Percentiles rank a stretch among this genome's conserved stretches.
Evolutionary conservation across 1,139 yeast species (phyloP).

Genomic region (Geotrichum aggregatum): DNA sequence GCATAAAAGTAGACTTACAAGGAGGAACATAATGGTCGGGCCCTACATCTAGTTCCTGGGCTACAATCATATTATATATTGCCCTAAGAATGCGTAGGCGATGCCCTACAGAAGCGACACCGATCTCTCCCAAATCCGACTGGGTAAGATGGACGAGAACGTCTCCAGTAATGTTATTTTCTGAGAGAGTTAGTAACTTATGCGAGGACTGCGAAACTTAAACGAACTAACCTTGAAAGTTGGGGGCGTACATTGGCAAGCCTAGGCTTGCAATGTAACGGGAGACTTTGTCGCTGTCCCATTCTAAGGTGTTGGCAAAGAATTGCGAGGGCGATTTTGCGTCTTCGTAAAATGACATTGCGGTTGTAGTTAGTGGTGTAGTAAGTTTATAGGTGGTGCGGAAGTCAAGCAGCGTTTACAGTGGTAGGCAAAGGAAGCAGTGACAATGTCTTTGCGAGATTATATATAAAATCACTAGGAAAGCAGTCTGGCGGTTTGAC

Average conservation of each 20-base stretch:
- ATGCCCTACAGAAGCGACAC: constrained; percentile 42
- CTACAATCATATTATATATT: constrained; percentile 35
- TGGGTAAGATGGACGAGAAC: constrained; percentile 41
- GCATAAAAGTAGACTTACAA: constrained; percentile 14
- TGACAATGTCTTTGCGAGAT: too few relatives aligned
- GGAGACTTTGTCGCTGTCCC: constrained; percentile 33
- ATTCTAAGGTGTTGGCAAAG: constrained; percentile 25
- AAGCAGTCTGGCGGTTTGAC: too few relatives aligned
- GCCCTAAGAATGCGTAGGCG: constrained; percentile 40
- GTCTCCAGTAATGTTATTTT: constrained; percentile 42
- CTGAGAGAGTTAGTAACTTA: constrained; percentile 19
- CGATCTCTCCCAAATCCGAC: constrained; percentile 41
- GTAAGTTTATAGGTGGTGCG: not conserved
- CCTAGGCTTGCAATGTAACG: constrained; percentile 33
- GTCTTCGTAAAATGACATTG: constrained; percentile 9
- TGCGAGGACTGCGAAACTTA: not conserved
- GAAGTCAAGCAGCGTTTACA: not conserved
- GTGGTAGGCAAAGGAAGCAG: not conserved
- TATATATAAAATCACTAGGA: too few relatives aligned
- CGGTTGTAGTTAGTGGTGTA: not conserved
- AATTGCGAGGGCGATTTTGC: constrained; percentile 6
- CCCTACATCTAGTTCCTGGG: constrained; percentile 33
- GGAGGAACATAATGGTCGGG: constrained; percentile 36
- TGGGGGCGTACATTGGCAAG: constrained; percentile 29
- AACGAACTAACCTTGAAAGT: constrained; percentile 26